Percentiles rank a stretch among this genome's conserved stretches.
Conservation (phyloP, 169 alveolate genomes). For the Cryptosporidium meleagridis region DNA sequence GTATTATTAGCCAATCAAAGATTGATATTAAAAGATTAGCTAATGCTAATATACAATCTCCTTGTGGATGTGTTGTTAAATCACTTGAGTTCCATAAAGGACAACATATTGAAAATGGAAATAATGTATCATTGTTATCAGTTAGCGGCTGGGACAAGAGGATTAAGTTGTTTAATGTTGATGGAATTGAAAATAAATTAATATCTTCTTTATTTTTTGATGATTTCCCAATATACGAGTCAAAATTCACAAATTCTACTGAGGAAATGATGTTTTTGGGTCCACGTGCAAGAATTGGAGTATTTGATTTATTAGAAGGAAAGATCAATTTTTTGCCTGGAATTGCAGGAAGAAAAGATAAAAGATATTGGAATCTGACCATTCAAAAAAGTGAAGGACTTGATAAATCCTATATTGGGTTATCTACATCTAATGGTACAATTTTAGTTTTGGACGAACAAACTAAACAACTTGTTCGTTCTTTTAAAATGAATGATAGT, state of each 20-base stretch:
- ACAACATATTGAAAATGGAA: constrained; percentile 11
- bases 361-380: constrained; percentile 63
- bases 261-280: constrained; percentile 60
- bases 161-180: constrained; percentile 48
- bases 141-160: constrained; percentile 73
- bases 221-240: constrained; percentile 63
- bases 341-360: constrained; percentile 59
- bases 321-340: constrained; percentile 65
- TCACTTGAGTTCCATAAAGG: constrained; percentile 71
- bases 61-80: constrained; percentile 51
- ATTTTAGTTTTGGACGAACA: constrained; percentile 37
- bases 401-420: constrained; percentile 29
- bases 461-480: constrained; percentile 63
- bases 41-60: constrained; percentile 70
- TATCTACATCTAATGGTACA: constrained; percentile 52
- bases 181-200: constrained; percentile 51
- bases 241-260: constrained; percentile 30
- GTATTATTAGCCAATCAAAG: constrained; percentile 1
- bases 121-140: constrained; percentile 21
- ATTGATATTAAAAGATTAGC: constrained; percentile 51
- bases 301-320: constrained; percentile 46
- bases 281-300: constrained; percentile 56
- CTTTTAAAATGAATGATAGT: constrained; percentile 55
- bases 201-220: constrained; percentile 60
- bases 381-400: constrained; percentile 35